Percentiles rank a stretch among this genome's conserved stretches.
Evolutionary conservation across 345 rosid genomes (phyloP).

Genomic region (Microthlaspi erraticum): DNA sequence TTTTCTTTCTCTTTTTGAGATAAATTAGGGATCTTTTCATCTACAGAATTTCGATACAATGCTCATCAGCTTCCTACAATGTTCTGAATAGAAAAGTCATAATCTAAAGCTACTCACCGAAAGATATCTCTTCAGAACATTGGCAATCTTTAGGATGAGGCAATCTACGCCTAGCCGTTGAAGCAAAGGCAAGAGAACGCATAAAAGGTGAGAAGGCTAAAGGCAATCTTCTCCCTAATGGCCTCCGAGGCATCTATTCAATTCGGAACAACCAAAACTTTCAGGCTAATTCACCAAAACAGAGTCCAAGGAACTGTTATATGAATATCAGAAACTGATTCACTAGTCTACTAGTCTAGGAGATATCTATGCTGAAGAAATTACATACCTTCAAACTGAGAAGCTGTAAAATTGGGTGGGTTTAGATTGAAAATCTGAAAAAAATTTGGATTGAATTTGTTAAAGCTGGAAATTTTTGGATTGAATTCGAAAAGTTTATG

Average conservation of each 20-base stretch:
- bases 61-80: slow-evolving; percentile 30
- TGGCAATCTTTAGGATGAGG: slow-evolving; percentile 29
- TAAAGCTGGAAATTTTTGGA: too few relatives aligned
- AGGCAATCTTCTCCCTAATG: slow-evolving; percentile 52
- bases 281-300: slow-evolving; percentile 15
- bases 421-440: background rate
- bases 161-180: slow-evolving; percentile 48
- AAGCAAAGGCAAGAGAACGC: slow-evolving; percentile 61
- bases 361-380: background rate
- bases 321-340: background rate
- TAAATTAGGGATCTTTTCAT: slow-evolving; percentile 24
- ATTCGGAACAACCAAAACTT: slow-evolving; percentile 14
- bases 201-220: slow-evolving; percentile 72
- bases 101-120: slow-evolving; percentile 38
- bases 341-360: background rate
- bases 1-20: slow-evolving; percentile 31
- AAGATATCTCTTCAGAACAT: slow-evolving; percentile 36
- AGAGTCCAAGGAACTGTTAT: slow-evolving; percentile 13
- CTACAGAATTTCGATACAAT: slow-evolving; percentile 22
- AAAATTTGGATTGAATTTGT: too few relatives aligned
- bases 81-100: slow-evolving; percentile 29
- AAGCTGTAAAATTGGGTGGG: background rate
- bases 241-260: slow-evolving; percentile 54
- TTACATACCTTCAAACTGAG: background rate
- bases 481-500: background rate